Base-by-base conservation (phyloP, 1,284 basidiomycete species). In the Neolentinus lepideus region DNA sequence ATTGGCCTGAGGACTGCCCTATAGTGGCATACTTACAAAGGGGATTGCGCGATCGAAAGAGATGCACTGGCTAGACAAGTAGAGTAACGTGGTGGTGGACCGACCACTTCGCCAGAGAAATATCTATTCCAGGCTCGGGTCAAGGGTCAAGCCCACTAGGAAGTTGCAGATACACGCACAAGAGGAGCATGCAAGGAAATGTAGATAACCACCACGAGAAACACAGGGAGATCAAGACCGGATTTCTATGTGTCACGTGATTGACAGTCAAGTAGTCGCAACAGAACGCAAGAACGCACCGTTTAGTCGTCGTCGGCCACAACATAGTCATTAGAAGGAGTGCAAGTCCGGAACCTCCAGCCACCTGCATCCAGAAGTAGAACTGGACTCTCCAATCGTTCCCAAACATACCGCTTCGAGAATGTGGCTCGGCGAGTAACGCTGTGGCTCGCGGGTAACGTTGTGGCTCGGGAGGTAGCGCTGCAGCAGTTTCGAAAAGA, bases 171-270 rank as follows among this genome's bases (percentile, higher is more conserved):
- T 52, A 24, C 27, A 57, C 56, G 27, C 47, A 59, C 60, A 62
- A 51, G 31, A 62, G n/a, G 14, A 52, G 50, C 2, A 62, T 53
- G 51, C 58, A 59, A 3, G 60, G 60, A 50, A 62, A 62, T 3
- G 60, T 56, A 6, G 61, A 58, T n/a, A 62, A 48, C 61, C 59
- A 61, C 61, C 61, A 62, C 1, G 60, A 61, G 26, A 58, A 57
- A 43, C 59, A 61, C 26, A 62, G 25, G 1, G 61, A 62, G 14
- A 62, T 57, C 26, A 62, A 57, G 2, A 60, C 53, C 12, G 61
- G 61, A 52, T 62, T 62, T 21, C 61, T 38, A 26, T 22, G 31
- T 26, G 33, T n/a, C n/a, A n/a, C n/a, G n/a, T n/a, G n/a, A n/a
- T n/a, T n/a, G n/a, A n/a, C n/a, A n/a, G n/a, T n/a, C n/a, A n/a